Percentiles rank a stretch among this genome's conserved stretches.
phyloP scores from a whole-genome alignment of 139 green algal genomes.

The Asterochloris sp. region DNA sequence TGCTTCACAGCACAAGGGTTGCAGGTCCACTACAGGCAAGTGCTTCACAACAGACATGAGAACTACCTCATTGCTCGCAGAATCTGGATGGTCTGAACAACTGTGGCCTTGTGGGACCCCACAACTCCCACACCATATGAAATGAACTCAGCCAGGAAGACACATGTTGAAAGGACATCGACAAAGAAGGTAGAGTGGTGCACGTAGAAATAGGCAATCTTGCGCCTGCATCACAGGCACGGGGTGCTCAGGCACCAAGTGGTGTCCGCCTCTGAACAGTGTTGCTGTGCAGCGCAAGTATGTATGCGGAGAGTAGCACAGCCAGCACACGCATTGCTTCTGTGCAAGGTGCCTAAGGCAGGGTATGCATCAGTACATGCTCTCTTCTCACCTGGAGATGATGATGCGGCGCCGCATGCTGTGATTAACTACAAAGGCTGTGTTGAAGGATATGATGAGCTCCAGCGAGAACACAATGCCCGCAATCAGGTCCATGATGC shows the following conservation, averaged over 20 bases:
- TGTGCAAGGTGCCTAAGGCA: too few species aligned
- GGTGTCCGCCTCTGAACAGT: too few species aligned
- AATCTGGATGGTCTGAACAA: slow-evolving; percentile 13
- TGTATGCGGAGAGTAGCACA: too few species aligned
- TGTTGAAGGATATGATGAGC: slow-evolving; percentile 24
- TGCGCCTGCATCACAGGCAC: neutral
- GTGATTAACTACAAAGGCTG: slow-evolving; percentile 40
- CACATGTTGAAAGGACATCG: slow-evolving; percentile 18
- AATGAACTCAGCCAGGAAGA: slow-evolving; percentile 14
- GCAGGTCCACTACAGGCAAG: too few species aligned
- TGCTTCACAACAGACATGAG: neutral
- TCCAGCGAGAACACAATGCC: slow-evolving; percentile 2
- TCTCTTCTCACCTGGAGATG: too few species aligned
- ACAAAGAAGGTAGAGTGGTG: slow-evolving; percentile 27
- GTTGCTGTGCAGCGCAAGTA: too few species aligned
- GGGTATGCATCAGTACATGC: too few species aligned
- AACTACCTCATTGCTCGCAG: slow-evolving; percentile 1
- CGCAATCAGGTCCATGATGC: neutral
- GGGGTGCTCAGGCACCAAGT: too few species aligned
- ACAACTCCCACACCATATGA: slow-evolving; percentile 1
- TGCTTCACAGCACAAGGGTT: too few species aligned
- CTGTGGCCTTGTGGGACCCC: neutral
- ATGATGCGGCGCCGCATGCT: slow-evolving; percentile 38
- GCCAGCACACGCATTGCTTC: too few species aligned
- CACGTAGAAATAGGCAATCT: slow-evolving; percentile 29